phyloP scores from a whole-genome alignment of 176 grass and related monocot species.

The Chloris gayana region DNA sequence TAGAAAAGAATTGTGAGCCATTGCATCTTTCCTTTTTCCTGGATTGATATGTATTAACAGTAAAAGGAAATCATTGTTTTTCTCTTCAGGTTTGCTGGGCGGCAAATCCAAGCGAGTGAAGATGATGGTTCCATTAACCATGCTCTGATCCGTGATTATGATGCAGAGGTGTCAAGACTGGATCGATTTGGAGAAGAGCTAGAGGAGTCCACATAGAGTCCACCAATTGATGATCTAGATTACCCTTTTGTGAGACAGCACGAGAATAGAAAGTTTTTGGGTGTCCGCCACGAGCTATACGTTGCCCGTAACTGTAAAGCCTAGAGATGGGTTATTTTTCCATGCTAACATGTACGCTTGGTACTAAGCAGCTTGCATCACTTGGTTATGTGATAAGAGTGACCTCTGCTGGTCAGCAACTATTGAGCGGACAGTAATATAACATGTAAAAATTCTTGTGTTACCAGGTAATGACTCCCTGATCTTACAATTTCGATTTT shows the following conservation, averaged over 20 bases:
- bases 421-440: no score
- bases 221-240: neutral
- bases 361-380: neutral
- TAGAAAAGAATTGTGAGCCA: neutral
- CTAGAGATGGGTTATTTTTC: neutral
- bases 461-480: no score
- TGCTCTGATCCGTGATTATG: slow-evolving; percentile 75
- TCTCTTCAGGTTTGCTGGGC: slow-evolving; percentile 77
- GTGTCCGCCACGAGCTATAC: neutral
- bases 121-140: slow-evolving; percentile 89
- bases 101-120: slow-evolving; percentile 70
- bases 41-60: neutral
- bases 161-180: slow-evolving; percentile 79
- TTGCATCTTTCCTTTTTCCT: neutral
- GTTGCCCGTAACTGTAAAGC: slow-evolving; percentile 4
- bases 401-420: no score
- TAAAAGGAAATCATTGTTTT: slow-evolving; percentile 16
- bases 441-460: no score
- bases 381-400: neutral
- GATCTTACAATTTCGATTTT: no score
- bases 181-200: slow-evolving; percentile 84
- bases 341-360: slow-evolving; percentile 15
- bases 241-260: neutral
- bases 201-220: slow-evolving; percentile 51
- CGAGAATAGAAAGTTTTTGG: neutral